phyloP scores from a whole-genome alignment of 208 protist species.

The Naegleria lovaniensis region DNA sequence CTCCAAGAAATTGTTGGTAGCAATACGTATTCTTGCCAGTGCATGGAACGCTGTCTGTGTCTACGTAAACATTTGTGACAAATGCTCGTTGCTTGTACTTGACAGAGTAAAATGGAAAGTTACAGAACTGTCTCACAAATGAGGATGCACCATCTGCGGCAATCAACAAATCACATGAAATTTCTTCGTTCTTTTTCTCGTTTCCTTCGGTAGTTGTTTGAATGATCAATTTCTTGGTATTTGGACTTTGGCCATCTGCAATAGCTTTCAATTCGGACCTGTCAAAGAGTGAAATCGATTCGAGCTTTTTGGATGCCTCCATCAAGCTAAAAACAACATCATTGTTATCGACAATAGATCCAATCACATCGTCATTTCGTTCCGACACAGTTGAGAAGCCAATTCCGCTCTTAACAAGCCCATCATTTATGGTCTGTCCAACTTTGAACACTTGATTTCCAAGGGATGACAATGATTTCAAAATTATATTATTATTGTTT shows the following conservation, averaged over 20 bases:
- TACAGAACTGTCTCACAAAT: not conserved
- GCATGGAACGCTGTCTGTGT: not conserved
- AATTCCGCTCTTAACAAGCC: not conserved
- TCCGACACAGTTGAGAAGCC: not conserved
- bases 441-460: not conserved
- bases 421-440: not conserved
- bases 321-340: not conserved
- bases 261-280: not conserved
- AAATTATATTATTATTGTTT: not conserved
- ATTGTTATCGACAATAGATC: constrained; percentile 1
- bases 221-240: not conserved
- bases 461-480: not conserved
- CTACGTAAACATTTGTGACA: not conserved
- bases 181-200: not conserved
- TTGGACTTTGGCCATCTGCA: not conserved
- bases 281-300: not conserved
- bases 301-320: not conserved
- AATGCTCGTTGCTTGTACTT: constrained; percentile 12
- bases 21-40: not conserved
- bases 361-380: not conserved
- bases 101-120: not conserved
- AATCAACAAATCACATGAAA: not conserved
- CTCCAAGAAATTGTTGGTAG: not conserved
- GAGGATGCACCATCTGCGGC: not conserved
- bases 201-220: not conserved